phyloP scores from a whole-genome alignment of 441 rosid genomes.

The Syzygium syzygioides region DNA sequence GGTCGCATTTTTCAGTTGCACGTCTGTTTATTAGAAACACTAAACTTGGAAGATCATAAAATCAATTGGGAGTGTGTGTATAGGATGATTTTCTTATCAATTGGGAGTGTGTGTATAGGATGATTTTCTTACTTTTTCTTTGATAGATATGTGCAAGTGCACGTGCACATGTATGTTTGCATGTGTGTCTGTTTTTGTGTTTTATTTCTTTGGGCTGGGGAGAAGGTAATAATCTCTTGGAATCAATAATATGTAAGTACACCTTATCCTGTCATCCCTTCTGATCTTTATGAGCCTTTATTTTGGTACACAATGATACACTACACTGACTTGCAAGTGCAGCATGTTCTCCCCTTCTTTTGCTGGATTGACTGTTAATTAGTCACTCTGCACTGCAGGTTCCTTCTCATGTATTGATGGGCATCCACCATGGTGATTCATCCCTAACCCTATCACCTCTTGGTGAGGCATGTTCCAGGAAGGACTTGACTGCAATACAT shows the following conservation, averaged over 20 bases:
- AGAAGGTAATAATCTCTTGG: background rate
- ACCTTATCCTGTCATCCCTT: background rate
- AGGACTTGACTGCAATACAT: slow-evolving; percentile 74
- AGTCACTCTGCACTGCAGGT: slow-evolving; percentile 30
- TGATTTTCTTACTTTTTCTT: background rate
- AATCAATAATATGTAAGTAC: background rate
- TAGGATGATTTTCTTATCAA: background rate
- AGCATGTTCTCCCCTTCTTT: background rate
- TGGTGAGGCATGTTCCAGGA: slow-evolving; percentile 75
- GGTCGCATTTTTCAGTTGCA: background rate
- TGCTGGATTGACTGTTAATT: background rate
- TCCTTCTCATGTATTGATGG: slow-evolving; percentile 80
- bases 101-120: background rate
- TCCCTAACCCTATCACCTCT: slow-evolving; percentile 56
- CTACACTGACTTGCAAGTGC: background rate
- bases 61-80: background rate
- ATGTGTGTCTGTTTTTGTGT: too few species aligned
- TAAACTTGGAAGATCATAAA: background rate
- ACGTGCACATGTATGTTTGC: background rate
- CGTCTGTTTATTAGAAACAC: background rate
- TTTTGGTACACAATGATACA: background rate
- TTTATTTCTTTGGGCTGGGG: background rate
- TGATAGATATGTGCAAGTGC: background rate
- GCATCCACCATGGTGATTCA: slow-evolving; percentile 45
- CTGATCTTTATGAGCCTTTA: background rate